Percentiles rank a stretch among this genome's conserved stretches.
phyloP scores from a whole-genome alignment of 2,329 filamentous ascomycete genomes.

The Ophiocordyceps australis region DNA sequence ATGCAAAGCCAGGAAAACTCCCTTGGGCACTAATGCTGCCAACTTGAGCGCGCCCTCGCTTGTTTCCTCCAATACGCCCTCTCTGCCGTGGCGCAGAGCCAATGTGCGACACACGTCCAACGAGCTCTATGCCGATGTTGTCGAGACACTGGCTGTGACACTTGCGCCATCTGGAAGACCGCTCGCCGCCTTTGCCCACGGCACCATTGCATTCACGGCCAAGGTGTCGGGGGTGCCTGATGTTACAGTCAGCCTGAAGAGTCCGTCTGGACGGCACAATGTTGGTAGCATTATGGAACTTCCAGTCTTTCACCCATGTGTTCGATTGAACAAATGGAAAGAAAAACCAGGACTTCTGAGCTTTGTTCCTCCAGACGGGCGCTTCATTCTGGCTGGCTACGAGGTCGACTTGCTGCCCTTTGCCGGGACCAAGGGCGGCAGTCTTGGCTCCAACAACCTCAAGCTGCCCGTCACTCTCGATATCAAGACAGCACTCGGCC shows the following conservation, averaged over 20 bases:
- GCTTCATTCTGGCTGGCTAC: conserved; percentile 86
- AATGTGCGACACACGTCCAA: conserved; percentile 95
- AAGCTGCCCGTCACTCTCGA: conserved; percentile 71
- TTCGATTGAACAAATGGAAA: conserved; percentile 76
- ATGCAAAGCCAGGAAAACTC: conserved; percentile 17
- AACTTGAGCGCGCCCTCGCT: conserved; percentile 21
- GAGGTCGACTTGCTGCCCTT: conserved; percentile 79
- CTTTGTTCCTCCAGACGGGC: conserved; percentile 87
- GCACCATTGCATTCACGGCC: conserved; percentile 84
- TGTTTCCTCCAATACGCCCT: conserved; percentile 26
- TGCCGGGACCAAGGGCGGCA: conserved; percentile 35
- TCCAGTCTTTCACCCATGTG: conserved; percentile 92
- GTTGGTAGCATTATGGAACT: conserved; percentile 61
- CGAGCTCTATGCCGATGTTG: conserved; percentile 88
- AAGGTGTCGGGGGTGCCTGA: conserved; percentile 93
- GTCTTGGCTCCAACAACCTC: conserved; percentile 40
- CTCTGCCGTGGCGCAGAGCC: conserved; percentile 71
- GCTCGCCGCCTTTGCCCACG: conserved; percentile 72
- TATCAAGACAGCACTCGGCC: conserved; percentile 63
- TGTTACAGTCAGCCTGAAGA: conserved; percentile 61
- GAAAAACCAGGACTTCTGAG: conserved; percentile 82
- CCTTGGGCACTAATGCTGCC: conserved; percentile 17
- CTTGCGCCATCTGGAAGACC: conserved; percentile 81
- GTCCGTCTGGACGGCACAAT: conserved; percentile 64
- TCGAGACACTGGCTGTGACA: conserved; percentile 77